phyloP scores from a whole-genome alignment of 495 filamentous ascomycete species.

The Hypoxylon subgilvum region DNA sequence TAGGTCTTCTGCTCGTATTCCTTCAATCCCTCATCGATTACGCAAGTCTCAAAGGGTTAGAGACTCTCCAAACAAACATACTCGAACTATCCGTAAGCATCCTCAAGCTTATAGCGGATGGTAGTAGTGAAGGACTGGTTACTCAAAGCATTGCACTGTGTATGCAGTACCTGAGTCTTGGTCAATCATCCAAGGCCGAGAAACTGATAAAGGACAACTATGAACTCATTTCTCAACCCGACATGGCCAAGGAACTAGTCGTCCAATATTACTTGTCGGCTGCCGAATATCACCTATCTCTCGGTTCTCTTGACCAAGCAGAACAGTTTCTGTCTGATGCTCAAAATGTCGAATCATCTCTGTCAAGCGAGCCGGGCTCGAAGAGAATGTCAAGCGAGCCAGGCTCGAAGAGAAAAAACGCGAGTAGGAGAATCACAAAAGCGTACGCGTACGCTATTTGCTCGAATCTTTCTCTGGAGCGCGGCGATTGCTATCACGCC shows the following conservation, averaged over 20 bases:
- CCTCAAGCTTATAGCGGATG: slow-evolving; percentile 59
- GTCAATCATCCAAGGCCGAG: slow-evolving; percentile 76
- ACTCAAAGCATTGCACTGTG: slow-evolving; percentile 65
- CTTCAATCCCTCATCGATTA: slow-evolving; percentile 77
- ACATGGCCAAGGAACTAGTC: slow-evolving; percentile 45
- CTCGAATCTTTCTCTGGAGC: slow-evolving; percentile 68
- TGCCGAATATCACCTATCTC: slow-evolving; percentile 74
- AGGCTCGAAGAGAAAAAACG: slow-evolving; percentile 22
- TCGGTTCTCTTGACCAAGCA: slow-evolving; percentile 68
- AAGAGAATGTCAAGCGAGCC: slow-evolving; percentile 27
- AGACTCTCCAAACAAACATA: slow-evolving; percentile 50
- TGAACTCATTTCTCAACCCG: slow-evolving; percentile 35
- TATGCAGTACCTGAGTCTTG: slow-evolving; percentile 75
- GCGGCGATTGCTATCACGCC: slow-evolving; percentile 67
- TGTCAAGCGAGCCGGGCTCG: slow-evolving; percentile 13
- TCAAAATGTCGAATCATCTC: slow-evolving; percentile 36
- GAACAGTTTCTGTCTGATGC: slow-evolving; percentile 48
- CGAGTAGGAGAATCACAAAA: slow-evolving; percentile 49
- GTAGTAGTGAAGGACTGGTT: slow-evolving; percentile 62
- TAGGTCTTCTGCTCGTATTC: slow-evolving; percentile 63
- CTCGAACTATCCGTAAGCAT: slow-evolving; percentile 58
- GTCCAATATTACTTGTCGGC: slow-evolving; percentile 69
- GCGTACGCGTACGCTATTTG: slow-evolving; percentile 63
- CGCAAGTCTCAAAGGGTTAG: slow-evolving; percentile 72
- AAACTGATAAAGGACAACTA: slow-evolving; percentile 66